Conservation (phyloP, 768 basidiomycete genomes). For the Tulasnella sp. region DNA sequence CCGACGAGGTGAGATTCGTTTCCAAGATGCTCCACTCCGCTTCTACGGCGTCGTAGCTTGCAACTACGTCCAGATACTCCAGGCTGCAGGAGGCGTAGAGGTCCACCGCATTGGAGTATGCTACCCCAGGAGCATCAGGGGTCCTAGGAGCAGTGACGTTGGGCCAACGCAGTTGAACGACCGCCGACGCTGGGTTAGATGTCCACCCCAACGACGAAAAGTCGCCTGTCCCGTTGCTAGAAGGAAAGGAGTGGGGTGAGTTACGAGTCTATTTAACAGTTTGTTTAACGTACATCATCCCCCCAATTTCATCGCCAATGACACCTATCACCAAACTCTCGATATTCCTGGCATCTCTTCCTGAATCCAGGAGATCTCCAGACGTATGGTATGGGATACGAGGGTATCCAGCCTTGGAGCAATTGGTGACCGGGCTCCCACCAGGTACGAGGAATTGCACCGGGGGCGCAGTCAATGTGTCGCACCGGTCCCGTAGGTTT, state of each 20-base stretch:
- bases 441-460: neutral
- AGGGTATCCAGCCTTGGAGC: neutral
- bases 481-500: neutral
- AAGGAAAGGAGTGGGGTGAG: neutral
- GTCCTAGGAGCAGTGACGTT: neutral
- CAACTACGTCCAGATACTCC: neutral
- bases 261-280: neutral
- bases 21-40: neutral
- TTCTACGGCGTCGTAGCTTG: neutral
- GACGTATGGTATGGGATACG: neutral
- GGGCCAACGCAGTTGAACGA: neutral
- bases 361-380: neutral
- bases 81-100: neutral
- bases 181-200: neutral
- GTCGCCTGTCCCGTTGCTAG: neutral
- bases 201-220: neutral
- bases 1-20: neutral
- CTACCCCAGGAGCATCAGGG: neutral
- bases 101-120: neutral
- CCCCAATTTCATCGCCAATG: neutral
- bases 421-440: neutral
- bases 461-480: neutral
- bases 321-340: neutral
- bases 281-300: neutral
- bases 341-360: neutral